Evolutionary conservation across 2,329 filamentous ascomycete species (phyloP).

Genomic region (Aspergillus sp.): DNA sequence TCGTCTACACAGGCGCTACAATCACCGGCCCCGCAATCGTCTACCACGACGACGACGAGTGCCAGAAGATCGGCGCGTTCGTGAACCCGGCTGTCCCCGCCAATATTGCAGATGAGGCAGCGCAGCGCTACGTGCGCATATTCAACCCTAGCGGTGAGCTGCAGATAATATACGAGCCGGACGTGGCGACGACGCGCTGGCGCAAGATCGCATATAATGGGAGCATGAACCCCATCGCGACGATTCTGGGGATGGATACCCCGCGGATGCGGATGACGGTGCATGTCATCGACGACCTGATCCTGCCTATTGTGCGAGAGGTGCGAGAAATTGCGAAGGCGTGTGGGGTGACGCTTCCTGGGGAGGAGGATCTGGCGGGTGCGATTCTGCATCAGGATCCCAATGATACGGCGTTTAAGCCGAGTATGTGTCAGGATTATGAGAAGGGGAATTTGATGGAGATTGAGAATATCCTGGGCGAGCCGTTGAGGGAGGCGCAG

Average conservation of each 20-base stretch:
- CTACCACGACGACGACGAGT: background rate
- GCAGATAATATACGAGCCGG: background rate
- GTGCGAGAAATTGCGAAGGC: background rate
- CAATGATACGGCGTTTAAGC: constrained; percentile 21
- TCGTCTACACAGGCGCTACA: constrained; percentile 49
- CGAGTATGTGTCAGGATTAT: constrained; percentile 57
- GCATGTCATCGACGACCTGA: background rate
- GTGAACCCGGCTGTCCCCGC: background rate
- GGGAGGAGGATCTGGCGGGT: background rate
- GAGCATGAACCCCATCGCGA: background rate
- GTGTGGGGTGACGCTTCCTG: background rate
- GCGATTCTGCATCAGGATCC: background rate
- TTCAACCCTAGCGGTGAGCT: background rate
- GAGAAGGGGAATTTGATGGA: constrained; percentile 52
- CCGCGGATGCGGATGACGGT: background rate
- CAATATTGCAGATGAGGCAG: background rate
- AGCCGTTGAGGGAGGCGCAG: constrained; percentile 55
- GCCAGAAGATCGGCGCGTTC: background rate
- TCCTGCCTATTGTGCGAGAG: background rate
- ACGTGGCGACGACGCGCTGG: background rate
- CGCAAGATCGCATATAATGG: background rate
- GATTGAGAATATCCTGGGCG: constrained; percentile 57
- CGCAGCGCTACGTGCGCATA: background rate
- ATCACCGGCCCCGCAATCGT: background rate
- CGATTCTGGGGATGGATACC: background rate